Base-by-base conservation (phyloP, 768 basidiomycete species). In the Sarcomyxa edulis region DNA sequence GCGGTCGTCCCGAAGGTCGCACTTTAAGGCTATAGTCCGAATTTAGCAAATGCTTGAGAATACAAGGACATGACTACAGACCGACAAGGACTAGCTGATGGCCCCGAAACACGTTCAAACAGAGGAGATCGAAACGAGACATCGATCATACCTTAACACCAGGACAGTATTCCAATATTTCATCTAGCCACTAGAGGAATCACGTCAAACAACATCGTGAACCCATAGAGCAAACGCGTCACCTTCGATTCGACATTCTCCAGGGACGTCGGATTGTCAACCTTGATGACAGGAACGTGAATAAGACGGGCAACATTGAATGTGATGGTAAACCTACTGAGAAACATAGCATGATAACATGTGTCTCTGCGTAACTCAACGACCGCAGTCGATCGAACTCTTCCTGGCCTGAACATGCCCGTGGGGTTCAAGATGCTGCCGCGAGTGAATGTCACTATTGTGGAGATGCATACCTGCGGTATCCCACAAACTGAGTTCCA, bases 191-290 rank as follows among this genome's bases (percentile, higher is more conserved):
- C 91, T 95, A 53, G 9, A 23, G 15, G 21, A 3, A n/a, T 29
- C 8, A 20, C 18, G 26, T 10, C 10, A 12, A 18, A 35, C 35
- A 9, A 24, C 35, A 12, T 23, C 12, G 37, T 10, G 9, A 16
- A 20, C 18, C 32, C 11, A 7, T n/a, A 15, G 18, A 24, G n/a
- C n/a, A n/a, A n/a, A n/a, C n/a, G 29, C 50, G 39, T 47, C n/a
- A 87, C 91, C 72, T 95, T 98, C 15, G 79, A 72, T 56, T 95
- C 92, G n/a, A 96, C 81, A 52, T 98, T 98, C 52, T 96, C 95
- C 46, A 98, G 62, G 20, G 93, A 96, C n/a, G 77, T 76, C 7
- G 94, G 95, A 48, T 92, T 93, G 57, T 98, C 95, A 22, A 95
- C 84, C 86, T 89, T 48, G 11, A 12, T 19, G 22, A 35, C 5